Evolutionary conservation across 2,329 filamentous ascomycete species (phyloP).

Genomic region (Pleurostoma richardsiae): DNA sequence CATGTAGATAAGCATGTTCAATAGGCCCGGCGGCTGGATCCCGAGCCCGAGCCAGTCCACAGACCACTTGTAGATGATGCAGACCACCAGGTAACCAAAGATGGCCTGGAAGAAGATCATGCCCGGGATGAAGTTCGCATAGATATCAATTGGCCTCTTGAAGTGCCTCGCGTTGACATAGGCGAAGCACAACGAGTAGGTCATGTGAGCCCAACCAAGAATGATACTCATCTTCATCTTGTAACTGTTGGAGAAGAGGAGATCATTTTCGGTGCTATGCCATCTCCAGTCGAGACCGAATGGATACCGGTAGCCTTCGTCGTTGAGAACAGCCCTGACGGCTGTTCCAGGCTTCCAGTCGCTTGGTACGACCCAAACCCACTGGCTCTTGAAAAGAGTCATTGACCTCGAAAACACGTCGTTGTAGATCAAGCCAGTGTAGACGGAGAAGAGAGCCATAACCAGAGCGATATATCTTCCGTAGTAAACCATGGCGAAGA

Average conservation of each 20-base stretch:
- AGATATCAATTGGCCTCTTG: conserved; percentile 91
- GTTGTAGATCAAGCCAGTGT: conserved; percentile 96
- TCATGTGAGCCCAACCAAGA: conserved; percentile 97
- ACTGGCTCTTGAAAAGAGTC: conserved; percentile 83
- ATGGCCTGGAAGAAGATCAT: conserved; percentile 99
- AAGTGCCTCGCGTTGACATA: conserved; percentile 94
- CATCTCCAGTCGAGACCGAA: conserved; percentile 95
- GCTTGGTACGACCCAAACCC: conserved; percentile 70
- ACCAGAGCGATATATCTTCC: conserved; percentile 97
- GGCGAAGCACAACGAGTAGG: conserved; percentile 89
- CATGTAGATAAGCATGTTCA: conserved; percentile 99
- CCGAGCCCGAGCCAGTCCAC: conserved; percentile 70
- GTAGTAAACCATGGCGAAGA: conserved; percentile 98
- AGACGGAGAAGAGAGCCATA: conserved; percentile 97
- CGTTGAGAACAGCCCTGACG: conserved; percentile 62
- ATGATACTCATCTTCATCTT: conserved; percentile 99
- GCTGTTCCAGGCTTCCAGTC: conserved; percentile 60
- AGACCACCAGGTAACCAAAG: conserved; percentile 91
- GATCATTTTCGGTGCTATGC: conserved; percentile 92
- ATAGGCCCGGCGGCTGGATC: conserved; percentile 72
- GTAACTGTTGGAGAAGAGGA: conserved; percentile 96
- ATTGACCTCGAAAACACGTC: conserved; percentile 94
- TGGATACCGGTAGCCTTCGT: conserved; percentile 76
- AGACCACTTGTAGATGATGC: conserved; percentile 96
- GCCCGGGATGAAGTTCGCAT: conserved; percentile 93